Conservation (phyloP, 371 early-diverging fungal genomes). For the Batrachochytrium dendrobatidis region DNA sequence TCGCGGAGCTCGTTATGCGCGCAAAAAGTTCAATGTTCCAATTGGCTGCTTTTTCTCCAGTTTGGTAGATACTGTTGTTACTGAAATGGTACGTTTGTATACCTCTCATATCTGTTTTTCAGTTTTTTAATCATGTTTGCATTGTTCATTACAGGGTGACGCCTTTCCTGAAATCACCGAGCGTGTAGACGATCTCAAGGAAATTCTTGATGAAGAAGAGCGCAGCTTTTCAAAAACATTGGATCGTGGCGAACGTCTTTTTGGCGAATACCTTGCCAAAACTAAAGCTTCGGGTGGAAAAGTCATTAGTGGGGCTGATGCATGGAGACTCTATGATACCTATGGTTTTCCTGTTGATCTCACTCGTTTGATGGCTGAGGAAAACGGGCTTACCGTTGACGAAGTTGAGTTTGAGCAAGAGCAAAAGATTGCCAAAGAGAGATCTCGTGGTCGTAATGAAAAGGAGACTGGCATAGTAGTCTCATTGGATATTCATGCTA, state of each 20-base stretch:
- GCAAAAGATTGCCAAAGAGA: constrained; percentile 77
- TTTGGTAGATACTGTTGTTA: constrained; percentile 79
- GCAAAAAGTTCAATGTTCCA: constrained; percentile 84
- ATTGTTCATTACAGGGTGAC: constrained; percentile 45
- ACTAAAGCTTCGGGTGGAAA: constrained; percentile 52
- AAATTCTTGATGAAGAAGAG: constrained; percentile 96
- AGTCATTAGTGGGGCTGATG: constrained; percentile 81
- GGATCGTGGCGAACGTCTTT: constrained; percentile 94
- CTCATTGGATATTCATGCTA: constrained; percentile 84
- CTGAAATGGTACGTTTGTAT: constrained; percentile 50
- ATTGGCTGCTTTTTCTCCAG: constrained; percentile 88
- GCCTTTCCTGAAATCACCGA: constrained; percentile 80
- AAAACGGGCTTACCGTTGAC: constrained; percentile 83
- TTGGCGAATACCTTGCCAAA: constrained; percentile 75
- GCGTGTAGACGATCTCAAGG: constrained; percentile 74
- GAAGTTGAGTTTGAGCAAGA: constrained; percentile 77
- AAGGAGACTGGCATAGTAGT: constrained; percentile 65
- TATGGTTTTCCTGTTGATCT: constrained; percentile 99
- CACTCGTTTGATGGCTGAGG: constrained; percentile 97
- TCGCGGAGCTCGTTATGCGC: constrained; percentile 93
- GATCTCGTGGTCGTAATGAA: constrained; percentile 40
- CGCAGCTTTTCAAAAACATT: constrained; percentile 94
- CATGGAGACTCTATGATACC: constrained; percentile 98
- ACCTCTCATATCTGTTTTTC: not conserved
- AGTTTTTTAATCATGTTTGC: not conserved